Evolutionary conservation across 2,329 filamentous ascomycete species (phyloP), one percentile per base, ranked within the genome.

Genomic region (Aspergillus sp.): DNA sequence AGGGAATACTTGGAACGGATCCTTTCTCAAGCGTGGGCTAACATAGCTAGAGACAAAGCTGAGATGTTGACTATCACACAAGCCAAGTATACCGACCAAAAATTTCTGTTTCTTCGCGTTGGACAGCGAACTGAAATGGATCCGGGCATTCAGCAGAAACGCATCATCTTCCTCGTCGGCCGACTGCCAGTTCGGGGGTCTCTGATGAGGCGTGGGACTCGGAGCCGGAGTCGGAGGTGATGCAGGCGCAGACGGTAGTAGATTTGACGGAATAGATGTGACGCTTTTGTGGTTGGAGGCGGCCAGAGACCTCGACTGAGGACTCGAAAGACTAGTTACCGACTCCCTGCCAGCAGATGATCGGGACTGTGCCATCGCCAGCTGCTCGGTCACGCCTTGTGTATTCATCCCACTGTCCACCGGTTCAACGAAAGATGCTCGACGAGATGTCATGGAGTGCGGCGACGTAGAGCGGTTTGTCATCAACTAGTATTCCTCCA

Each of bases 21-120:
- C 93, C 66, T 96, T 95, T 70, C 96, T 96, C 51, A 98, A 71
- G 49, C 94, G 73, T 27, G 93, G 93, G 64, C 89, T 91, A 55
- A 98, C 91, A 67, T 95, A 95, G 64, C 94, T 89, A 56, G 94
- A 89, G 13, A 98, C 90, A 63, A 96, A 97, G 68, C 90, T 95
- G 53, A 98, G 76, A 66, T 95, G 86, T 60, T 94, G 90, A 58
- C 88, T 96, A 56, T 94, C 94, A 72, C 93, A 98, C 56, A 95
- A 79, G 60, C 95, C 95, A 52, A 98, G 74, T 45, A 98, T 74
- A 62, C 95, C 90, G 40, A 88, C 88, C 46, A 98, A 73, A 57
- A 95, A 81, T 33, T 87, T 80, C 57, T 90, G 87, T 45, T 88
- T 82, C 67, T 91, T 86, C 1, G 82, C 79, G 26, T 84, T 80